Conservation (phyloP, 345 rosid species). For the Psidium friedrichsthalianum region DNA sequence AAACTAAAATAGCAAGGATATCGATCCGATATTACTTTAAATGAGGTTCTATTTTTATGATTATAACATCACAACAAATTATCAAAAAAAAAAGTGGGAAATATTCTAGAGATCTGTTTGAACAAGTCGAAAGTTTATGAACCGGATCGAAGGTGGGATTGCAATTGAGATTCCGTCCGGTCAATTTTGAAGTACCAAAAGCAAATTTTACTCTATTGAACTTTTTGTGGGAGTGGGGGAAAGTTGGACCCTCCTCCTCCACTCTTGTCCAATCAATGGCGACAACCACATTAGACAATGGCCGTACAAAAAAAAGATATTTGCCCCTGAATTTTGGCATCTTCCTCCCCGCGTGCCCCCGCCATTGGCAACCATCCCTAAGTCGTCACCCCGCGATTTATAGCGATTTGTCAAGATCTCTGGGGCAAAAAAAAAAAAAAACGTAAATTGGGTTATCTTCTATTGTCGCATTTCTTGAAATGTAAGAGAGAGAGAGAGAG, state of each 20-base stretch:
- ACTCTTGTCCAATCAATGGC: neutral
- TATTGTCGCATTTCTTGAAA: neutral
- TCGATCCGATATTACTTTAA: no score
- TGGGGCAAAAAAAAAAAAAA: neutral
- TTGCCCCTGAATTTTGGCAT: neutral
- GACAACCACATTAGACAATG: neutral
- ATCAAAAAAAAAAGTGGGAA: no score
- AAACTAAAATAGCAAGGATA: neutral
- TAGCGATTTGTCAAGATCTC: neutral
- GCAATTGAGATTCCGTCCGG: no score
- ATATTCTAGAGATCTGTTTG: no score
- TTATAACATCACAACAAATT: no score
- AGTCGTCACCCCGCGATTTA: neutral
- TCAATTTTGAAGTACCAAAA: neutral
- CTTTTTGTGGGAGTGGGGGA: neutral
- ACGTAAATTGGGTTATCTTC: neutral
- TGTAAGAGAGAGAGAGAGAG: neutral
- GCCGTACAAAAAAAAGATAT: neutral
- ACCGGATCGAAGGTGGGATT: no score
- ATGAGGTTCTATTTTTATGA: no score
- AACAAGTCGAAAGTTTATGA: no score
- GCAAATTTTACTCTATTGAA: neutral
- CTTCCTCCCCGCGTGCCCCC: neutral
- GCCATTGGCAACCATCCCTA: neutral
- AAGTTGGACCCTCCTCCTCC: neutral